Evolutionary conservation across 768 basidiomycete genomes (phyloP).

Genomic region (Tephrocybe rancida): DNA sequence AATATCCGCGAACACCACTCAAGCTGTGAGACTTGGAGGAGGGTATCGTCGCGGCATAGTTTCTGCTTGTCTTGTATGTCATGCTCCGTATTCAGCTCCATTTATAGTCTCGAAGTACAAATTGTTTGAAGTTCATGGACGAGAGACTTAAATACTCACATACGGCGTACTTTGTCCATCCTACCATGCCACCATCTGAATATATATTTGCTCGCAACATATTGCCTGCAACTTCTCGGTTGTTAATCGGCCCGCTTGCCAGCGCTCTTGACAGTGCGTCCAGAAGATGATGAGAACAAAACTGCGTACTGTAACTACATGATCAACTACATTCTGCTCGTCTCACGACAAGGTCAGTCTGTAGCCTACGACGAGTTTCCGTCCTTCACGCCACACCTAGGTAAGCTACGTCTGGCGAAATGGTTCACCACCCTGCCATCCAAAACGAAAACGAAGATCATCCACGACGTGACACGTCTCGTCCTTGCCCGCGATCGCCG

Average conservation of each 20-base stretch:
- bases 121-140: too few relatives aligned
- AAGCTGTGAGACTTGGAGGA: conserved; percentile 41
- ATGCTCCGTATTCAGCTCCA: too few relatives aligned
- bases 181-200: too few relatives aligned
- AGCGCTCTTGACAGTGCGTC: not conserved
- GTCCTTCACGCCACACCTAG: conserved; percentile 36
- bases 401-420: conserved; percentile 93
- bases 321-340: conserved; percentile 93
- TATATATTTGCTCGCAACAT: too few relatives aligned
- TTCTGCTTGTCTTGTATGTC: too few relatives aligned
- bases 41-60: too few relatives aligned
- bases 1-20: conserved; percentile 59
- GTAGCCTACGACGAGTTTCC: not conserved
- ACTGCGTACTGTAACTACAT: conserved; percentile 34
- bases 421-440: conserved; percentile 89
- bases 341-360: conserved; percentile 83
- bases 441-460: conserved; percentile 86
- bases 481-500: conserved; percentile 72
- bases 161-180: too few relatives aligned
- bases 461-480: conserved; percentile 94
- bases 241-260: not conserved
- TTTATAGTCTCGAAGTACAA: too few relatives aligned
- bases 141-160: too few relatives aligned
- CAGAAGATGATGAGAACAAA: not conserved
- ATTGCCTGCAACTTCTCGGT: not conserved